Evolutionary conservation across 208 protist genomes (phyloP).

Genomic region (Acanthamoeba culbertsoni): DNA sequence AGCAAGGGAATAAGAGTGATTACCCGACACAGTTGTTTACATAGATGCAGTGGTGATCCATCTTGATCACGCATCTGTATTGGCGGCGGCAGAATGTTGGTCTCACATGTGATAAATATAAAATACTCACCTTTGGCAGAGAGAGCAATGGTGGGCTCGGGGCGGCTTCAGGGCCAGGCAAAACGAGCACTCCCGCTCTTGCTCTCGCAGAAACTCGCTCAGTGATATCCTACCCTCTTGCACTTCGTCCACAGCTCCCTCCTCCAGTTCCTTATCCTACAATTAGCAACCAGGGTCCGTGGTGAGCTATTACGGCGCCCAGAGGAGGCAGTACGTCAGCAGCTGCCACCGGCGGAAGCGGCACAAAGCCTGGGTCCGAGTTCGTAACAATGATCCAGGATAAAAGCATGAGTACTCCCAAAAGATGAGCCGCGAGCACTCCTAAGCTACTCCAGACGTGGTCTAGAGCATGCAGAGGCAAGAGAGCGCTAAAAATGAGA

Average conservation of each 20-base stretch:
- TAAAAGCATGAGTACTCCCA: not conserved
- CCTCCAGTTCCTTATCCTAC: not conserved
- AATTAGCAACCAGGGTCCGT: not conserved
- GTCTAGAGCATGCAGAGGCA: not conserved
- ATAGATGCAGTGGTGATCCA: not conserved
- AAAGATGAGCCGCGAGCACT: not conserved
- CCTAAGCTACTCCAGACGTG: not conserved
- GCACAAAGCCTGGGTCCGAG: not conserved
- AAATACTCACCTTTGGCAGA: not conserved
- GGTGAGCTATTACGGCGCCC: not conserved
- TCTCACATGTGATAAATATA: not conserved
- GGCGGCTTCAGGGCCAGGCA: not conserved
- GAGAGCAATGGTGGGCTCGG: not conserved
- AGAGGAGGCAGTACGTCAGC: not conserved
- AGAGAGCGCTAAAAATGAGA: not conserved
- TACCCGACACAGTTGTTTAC: not conserved
- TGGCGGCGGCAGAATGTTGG: not conserved
- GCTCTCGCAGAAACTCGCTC: not conserved
- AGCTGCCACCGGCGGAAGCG: not conserved
- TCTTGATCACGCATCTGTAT: not conserved
- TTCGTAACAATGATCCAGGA: not conserved
- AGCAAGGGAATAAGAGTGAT: not conserved
- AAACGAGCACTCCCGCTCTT: not conserved
- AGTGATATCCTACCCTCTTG: not conserved
- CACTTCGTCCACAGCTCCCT: not conserved